Percentiles rank a stretch among this genome's conserved stretches.
phyloP scores from a whole-genome alignment of 2,329 filamentous ascomycete genomes.

The Nemania abortiva region DNA sequence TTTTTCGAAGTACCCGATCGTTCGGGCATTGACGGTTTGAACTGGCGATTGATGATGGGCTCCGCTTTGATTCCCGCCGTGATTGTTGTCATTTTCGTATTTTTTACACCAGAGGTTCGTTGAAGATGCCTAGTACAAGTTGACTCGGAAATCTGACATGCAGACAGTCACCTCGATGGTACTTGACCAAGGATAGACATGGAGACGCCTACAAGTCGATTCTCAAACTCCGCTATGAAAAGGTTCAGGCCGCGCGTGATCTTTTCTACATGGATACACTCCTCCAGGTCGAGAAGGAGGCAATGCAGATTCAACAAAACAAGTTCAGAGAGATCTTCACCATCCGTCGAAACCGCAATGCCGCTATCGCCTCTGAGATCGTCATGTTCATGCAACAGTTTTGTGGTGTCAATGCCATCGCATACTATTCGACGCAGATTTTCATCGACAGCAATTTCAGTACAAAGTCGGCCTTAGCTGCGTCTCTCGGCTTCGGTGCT shows the following conservation, averaged over 20 bases:
- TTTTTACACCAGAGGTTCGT: constrained; percentile 56
- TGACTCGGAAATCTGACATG: constrained; percentile 20
- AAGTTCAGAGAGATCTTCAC: constrained; percentile 69
- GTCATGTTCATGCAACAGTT: constrained; percentile 77
- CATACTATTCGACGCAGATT: constrained; percentile 69
- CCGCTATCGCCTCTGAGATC: constrained; percentile 69
- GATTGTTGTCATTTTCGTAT: constrained; percentile 66
- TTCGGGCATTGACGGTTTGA: constrained; percentile 63
- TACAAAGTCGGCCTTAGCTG: constrained; percentile 65
- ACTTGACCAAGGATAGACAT: constrained; percentile 62
- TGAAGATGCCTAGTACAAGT: neutral
- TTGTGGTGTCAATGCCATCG: constrained; percentile 61
- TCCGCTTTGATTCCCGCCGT: constrained; percentile 74
- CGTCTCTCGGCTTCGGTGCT: constrained; percentile 73
- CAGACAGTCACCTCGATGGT: constrained; percentile 51
- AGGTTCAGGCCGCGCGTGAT: constrained; percentile 67
- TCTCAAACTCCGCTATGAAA: constrained; percentile 61
- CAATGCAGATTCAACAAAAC: constrained; percentile 62
- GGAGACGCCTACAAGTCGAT: constrained; percentile 61
- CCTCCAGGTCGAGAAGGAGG: constrained; percentile 66
- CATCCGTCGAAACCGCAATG: constrained; percentile 72
- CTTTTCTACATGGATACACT: constrained; percentile 69
- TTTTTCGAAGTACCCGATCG: constrained; percentile 69
- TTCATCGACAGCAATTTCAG: constrained; percentile 68
- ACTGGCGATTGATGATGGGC: constrained; percentile 78